Conservation (phyloP, 2,329 filamentous ascomycete species). For the Pseudogymnoascus sp. region DNA sequence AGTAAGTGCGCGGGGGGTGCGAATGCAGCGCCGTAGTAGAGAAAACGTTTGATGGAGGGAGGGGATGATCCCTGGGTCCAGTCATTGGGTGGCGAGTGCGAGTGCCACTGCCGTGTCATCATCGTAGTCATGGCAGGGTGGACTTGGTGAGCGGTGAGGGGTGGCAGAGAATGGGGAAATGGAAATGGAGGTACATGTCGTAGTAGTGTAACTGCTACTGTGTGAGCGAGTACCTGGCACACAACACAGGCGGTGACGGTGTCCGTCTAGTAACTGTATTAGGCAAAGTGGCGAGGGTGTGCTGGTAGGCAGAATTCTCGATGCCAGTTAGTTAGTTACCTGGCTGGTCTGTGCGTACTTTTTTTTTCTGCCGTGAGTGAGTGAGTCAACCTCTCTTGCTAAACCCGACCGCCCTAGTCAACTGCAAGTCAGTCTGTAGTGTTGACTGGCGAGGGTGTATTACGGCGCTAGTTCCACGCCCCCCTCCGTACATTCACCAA, state of each 20-base stretch:
- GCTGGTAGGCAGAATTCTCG: background rate
- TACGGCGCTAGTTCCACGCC: background rate
- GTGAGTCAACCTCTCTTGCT: background rate
- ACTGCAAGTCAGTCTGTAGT: too few species aligned
- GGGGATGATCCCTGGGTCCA: background rate
- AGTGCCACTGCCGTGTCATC: background rate
- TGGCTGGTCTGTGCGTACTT: background rate
- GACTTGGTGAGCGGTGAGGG: background rate
- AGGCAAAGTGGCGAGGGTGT: background rate
- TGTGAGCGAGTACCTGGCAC: background rate
- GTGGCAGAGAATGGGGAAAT: background rate
- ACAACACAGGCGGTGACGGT: background rate
- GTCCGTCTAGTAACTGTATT: too few species aligned
- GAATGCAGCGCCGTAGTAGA: background rate
- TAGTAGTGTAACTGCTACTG: too few species aligned
- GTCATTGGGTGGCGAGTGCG: background rate
- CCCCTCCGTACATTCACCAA: background rate
- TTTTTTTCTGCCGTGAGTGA: background rate
- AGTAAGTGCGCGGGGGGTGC: background rate
- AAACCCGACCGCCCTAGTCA: background rate
- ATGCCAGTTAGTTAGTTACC: too few species aligned
- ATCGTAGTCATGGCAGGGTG: constrained; percentile 6
- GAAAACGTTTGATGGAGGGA: background rate
- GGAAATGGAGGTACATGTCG: background rate
- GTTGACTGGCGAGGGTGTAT: background rate